A percentile compares a stretch with the other conserved stretches of the same genome.
Conservation (phyloP, 78 protist species). For the Cavenderia fasciculata region DNA sequence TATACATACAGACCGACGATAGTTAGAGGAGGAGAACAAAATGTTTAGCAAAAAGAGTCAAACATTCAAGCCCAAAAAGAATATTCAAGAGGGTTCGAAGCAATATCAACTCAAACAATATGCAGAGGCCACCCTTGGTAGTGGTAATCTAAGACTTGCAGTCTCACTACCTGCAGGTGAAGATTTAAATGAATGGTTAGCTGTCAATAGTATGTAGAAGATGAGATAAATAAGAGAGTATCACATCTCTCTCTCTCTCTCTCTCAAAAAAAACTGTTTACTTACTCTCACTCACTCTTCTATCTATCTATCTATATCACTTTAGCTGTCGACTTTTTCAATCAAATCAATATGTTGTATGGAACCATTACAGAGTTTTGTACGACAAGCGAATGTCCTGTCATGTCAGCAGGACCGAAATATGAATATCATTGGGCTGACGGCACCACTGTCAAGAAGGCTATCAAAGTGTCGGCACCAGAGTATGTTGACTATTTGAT, state of each 20-base stretch:
- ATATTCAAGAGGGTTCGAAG: conserved; percentile 76
- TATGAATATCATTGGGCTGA: conserved; percentile 98
- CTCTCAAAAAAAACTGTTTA: no score
- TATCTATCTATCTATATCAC: no score
- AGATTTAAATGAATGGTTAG: conserved; percentile 97
- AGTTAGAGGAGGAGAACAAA: background rate
- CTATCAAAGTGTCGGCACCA: conserved; percentile 95
- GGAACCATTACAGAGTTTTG: conserved; percentile 98
- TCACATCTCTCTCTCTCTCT: no score
- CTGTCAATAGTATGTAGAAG: conserved; percentile 94
- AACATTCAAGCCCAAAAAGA: conserved; percentile 84
- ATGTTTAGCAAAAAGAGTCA: conserved; percentile 53
- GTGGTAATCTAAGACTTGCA: conserved; percentile 85
- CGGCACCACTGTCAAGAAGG: conserved; percentile 90
- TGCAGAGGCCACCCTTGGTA: conserved; percentile 88
- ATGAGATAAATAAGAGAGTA: no score
- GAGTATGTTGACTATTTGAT: conserved; percentile 96
- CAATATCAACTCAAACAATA: conserved; percentile 73
- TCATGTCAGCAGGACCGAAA: conserved; percentile 96
- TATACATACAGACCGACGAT: background rate
- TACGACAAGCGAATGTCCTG: conserved; percentile 95
- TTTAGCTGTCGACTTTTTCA: conserved; percentile 98
- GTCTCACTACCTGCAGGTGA: conserved; percentile 97
- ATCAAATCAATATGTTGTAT: conserved; percentile 96
- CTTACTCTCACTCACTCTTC: no score